Percentiles rank a stretch among this genome's conserved stretches.
Evolutionary conservation across 2,329 filamentous ascomycete genomes (phyloP).

Genomic region (Hypoxylon sp.): DNA sequence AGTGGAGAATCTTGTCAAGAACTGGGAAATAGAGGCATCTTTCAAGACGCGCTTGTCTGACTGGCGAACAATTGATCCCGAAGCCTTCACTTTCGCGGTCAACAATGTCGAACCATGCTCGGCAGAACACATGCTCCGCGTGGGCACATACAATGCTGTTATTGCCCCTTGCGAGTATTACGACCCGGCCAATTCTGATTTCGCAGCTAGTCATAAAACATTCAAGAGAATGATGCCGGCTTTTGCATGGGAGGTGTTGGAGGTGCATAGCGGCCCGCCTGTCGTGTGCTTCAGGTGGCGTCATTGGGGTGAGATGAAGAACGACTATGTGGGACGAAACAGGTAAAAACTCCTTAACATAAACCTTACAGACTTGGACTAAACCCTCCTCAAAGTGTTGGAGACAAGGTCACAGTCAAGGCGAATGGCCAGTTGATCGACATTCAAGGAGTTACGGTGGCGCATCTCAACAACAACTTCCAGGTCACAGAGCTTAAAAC

Average conservation of each 20-base stretch:
- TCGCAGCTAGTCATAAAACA: slow-evolving; percentile 11
- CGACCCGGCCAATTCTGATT: slow-evolving; percentile 10
- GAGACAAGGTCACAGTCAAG: slow-evolving; percentile 12
- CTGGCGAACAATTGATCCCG: slow-evolving; percentile 17
- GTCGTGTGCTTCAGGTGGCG: slow-evolving; percentile 17
- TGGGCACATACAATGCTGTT: slow-evolving; percentile 18
- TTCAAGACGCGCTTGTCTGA: slow-evolving; percentile 16
- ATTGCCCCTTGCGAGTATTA: slow-evolving; percentile 14
- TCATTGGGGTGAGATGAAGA: slow-evolving; percentile 22
- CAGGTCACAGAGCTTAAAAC: slow-evolving; percentile 14
- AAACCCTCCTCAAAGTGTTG: neutral
- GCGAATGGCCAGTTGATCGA: slow-evolving; percentile 16
- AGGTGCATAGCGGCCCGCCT: slow-evolving; percentile 11
- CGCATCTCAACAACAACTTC: slow-evolving; percentile 6
- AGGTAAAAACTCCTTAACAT: neutral
- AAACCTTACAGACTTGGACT: neutral
- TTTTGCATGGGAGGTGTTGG: slow-evolving; percentile 18
- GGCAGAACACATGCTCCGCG: slow-evolving; percentile 20
- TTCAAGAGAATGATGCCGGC: slow-evolving; percentile 22
- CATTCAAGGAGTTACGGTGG: slow-evolving; percentile 8
- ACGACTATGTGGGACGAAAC: slow-evolving; percentile 11
- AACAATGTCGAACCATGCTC: slow-evolving; percentile 15
- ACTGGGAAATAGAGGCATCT: slow-evolving; percentile 24
- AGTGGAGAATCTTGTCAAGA: slow-evolving; percentile 21
- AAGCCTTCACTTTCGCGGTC: slow-evolving; percentile 15